phyloP scores from a whole-genome alignment of 495 filamentous ascomycete genomes.

The Bacidia rubella region DNA sequence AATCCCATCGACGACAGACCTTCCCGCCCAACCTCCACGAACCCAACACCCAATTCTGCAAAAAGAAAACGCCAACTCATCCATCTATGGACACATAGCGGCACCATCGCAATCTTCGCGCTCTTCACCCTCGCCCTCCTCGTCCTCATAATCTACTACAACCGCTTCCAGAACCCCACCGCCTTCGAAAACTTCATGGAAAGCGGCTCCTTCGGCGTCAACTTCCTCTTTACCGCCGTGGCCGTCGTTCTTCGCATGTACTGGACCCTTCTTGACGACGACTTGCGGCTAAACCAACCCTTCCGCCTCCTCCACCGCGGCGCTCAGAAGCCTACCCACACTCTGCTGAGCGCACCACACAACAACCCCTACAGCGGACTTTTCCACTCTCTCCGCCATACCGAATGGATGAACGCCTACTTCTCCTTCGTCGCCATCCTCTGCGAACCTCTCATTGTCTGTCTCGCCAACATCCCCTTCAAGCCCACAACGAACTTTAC shows the following conservation, averaged over 20 bases:
- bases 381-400: constrained; percentile 21
- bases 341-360: constrained; percentile 24
- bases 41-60: background rate
- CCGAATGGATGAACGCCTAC: constrained; percentile 21
- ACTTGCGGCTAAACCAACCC: constrained; percentile 14
- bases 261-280: constrained; percentile 28
- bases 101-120: constrained; percentile 14
- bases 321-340: constrained; percentile 20
- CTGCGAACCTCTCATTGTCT: constrained; percentile 26
- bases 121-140: constrained; percentile 25
- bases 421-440: constrained; percentile 25
- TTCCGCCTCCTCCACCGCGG: constrained; percentile 20
- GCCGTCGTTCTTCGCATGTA: constrained; percentile 31
- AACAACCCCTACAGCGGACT: constrained; percentile 27
- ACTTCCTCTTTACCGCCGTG: constrained; percentile 30
- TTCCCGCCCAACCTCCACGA: no score
- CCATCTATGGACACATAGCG: background rate
- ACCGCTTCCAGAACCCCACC: constrained; percentile 23
- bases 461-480: constrained; percentile 28
- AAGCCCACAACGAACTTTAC: constrained; percentile 23
- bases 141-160: constrained; percentile 30
- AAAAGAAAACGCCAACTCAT: background rate
- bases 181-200: constrained; percentile 34
- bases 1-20: constrained; percentile 1
- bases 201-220: constrained; percentile 28